phyloP scores from a whole-genome alignment of 2,329 filamentous ascomycete genomes.

The Cladophialophora psammophila region DNA sequence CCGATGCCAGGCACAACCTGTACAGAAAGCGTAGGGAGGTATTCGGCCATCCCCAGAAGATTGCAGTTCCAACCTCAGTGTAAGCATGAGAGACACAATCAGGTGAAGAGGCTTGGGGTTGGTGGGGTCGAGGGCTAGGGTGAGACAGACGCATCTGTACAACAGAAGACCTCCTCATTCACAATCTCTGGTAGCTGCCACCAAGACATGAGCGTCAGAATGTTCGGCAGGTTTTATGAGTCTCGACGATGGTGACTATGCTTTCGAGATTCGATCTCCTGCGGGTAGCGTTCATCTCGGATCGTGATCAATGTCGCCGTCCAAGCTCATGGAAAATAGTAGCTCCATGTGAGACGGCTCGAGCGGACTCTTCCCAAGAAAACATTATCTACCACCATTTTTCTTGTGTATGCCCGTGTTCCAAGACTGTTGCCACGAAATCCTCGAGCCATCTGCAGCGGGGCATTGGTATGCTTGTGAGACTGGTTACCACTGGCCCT shows the following conservation, averaged over 20 bases:
- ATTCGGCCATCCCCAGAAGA: background rate
- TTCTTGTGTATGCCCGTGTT: background rate
- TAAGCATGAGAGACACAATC: background rate
- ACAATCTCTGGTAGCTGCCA: background rate
- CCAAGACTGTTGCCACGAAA: background rate
- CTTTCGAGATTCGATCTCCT: background rate
- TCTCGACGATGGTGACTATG: background rate
- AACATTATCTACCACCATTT: background rate
- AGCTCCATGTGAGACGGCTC: background rate
- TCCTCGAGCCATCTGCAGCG: background rate
- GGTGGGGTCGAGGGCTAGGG: constrained; percentile 14
- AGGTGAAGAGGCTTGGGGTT: constrained; percentile 7
- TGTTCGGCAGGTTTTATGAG: background rate
- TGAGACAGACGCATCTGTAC: constrained; percentile 13
- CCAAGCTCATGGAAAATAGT: background rate
- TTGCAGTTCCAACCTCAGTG: background rate
- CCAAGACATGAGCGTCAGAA: background rate
- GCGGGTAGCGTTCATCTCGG: background rate
- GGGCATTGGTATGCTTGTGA: background rate
- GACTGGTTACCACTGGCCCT: background rate
- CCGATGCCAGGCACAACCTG: constrained; percentile 21
- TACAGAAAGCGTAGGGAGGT: background rate
- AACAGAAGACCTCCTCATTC: constrained; percentile 5
- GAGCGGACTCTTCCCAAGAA: background rate
- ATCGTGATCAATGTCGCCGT: background rate